phyloP scores from a whole-genome alignment of 176 grass and related monocot genomes.

The Metroxylon sagu region DNA sequence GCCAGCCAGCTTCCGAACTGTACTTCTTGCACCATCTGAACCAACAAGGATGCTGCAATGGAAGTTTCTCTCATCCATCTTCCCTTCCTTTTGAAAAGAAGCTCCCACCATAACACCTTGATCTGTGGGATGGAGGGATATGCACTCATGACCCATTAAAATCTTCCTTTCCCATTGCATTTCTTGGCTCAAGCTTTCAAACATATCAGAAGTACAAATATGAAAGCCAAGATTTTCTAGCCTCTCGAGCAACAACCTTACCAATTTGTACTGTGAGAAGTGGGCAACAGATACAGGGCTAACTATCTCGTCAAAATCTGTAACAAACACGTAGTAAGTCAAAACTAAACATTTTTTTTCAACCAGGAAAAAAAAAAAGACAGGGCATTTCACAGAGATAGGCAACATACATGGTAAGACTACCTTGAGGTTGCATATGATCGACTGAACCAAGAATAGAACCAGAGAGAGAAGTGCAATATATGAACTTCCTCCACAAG shows the following conservation, averaged over 20 bases:
- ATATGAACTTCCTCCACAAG: conserved; percentile 89
- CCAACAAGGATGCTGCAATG: conserved; percentile 70
- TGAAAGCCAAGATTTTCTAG: conserved; percentile 48
- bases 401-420: no score
- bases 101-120: conserved; percentile 49
- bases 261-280: conserved; percentile 86
- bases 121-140: conserved; percentile 38
- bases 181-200: conserved; percentile 20
- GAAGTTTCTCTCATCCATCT: conserved; percentile 45
- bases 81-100: conserved; percentile 32
- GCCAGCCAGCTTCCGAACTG: conserved; percentile 50
- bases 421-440: conserved; percentile 92
- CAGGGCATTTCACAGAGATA: no score
- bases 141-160: conserved; percentile 81
- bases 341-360: no score
- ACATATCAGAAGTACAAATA: conserved; percentile 36
- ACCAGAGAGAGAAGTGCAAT: conserved; percentile 85
- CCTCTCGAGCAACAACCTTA: conserved; percentile 70
- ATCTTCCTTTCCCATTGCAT: conserved; percentile 47
- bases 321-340: neutral
- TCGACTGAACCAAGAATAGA: conserved; percentile 79
- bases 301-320: conserved; percentile 66
- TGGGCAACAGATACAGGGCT: conserved; percentile 81
- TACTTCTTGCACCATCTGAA: conserved; percentile 72
- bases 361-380: no score